phyloP scores from a whole-genome alignment of 2,329 filamentous ascomycete species.

The Sporothrix inflata region DNA sequence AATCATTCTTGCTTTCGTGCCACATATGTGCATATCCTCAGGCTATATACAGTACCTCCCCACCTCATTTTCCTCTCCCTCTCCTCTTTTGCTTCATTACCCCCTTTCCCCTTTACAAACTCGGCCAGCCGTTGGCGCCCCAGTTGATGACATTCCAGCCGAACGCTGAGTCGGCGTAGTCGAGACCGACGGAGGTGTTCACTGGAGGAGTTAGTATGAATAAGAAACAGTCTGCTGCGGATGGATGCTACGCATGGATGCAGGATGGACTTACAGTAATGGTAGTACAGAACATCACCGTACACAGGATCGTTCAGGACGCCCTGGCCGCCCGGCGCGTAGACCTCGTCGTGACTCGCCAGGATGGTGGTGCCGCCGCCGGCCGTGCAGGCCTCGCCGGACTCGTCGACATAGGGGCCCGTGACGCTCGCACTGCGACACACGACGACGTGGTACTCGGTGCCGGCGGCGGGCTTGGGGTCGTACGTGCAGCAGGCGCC shows the following conservation, averaged over 20 bases:
- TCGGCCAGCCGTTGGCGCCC: conserved; percentile 22
- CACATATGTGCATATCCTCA: too few species aligned
- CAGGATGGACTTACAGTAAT: conserved; percentile 52
- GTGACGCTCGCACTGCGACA: conserved; percentile 60
- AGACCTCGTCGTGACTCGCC: conserved; percentile 59
- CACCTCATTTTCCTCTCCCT: too few species aligned
- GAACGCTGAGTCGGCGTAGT: conserved; percentile 11
- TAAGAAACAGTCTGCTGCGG: too few species aligned
- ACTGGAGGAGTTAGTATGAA: conserved; percentile 5
- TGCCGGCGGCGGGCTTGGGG: conserved; percentile 30
- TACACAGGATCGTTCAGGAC: conserved; percentile 53
- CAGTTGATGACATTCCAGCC: conserved; percentile 26
- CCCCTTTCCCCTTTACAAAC: not conserved
- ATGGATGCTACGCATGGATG: too few species aligned
- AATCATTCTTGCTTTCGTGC: too few species aligned
- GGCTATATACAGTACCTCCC: too few species aligned
- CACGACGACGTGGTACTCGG: conserved; percentile 67
- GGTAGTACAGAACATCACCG: conserved; percentile 61
- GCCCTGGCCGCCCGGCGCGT: conserved; percentile 66
- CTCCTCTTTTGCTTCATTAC: not conserved
- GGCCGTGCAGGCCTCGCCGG: conserved; percentile 55
- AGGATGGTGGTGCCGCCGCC: conserved; percentile 63
- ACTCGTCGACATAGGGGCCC: conserved; percentile 60
- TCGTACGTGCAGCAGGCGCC: conserved; percentile 42
- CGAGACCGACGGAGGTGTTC: conserved; percentile 21